Evolutionary conservation across 495 filamentous ascomycete species (phyloP), one percentile per base, ranked within the genome.

Genomic region (Neurospora tetraspora): DNA sequence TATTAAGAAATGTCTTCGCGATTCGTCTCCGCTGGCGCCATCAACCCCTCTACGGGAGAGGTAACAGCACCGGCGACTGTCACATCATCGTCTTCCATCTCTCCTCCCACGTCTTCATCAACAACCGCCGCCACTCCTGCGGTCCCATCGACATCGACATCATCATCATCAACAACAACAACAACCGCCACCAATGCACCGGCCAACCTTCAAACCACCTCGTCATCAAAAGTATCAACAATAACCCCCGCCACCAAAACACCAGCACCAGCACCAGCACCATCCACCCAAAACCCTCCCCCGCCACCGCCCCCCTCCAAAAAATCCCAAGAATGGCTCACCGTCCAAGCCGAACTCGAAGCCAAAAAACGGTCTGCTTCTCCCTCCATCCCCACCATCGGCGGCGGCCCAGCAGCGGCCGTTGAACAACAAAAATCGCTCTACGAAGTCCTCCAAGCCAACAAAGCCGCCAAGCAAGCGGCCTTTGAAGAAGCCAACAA

Each of bases 391-490:
- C 11, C 20, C 47, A 59, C 47, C 47, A 27, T 59, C 20, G 47
- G 47, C 47, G 47, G 47, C 20, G 34, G 34, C 34, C 34, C 34
- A 36, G 34, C 34, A 36, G 47, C 69, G 20, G 42, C 42, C 42
- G n/a, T 10, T 45, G 42, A 45, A 40, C 91, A 91, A 23, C 91
- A 91, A 23, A 92, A 90, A 83, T 92, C 89, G 69, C 85, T 99
- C 43, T 99, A 85, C 79, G 96, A 97, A 68, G 88, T 95, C 7
- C 82, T 99, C 69, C 90, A 98, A 83, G 92, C 91, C 71, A 98
- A 98, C 80, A 98, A 98, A 89, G 94, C 92, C 79, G 93, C 93
- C 75, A 98, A 98, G 81, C 94, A 98, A 83, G 94, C 97, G 77
- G 94, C 93, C 69, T 97, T 98, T 81, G 95, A 97, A 81, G 96